These are phyloP conservation scores for Favolaschia claudopus DNA, from an alignment of 768 basidiomycete species.

Conservation along the genomic window DNA sequence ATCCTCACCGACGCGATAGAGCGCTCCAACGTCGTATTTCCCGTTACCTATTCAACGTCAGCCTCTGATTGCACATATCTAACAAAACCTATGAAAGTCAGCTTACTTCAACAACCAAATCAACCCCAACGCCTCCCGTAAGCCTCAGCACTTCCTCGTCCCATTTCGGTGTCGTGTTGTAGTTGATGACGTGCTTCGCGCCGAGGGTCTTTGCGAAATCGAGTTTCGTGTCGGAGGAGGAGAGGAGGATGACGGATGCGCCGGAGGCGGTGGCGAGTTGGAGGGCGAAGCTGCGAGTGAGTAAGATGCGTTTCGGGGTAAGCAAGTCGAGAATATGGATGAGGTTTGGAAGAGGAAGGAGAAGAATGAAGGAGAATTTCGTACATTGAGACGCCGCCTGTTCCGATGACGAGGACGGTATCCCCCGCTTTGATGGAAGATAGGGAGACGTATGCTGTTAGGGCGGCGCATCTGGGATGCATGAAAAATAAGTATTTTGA, in stretches of 20 bases:
- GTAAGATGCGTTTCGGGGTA: too few relatives aligned
- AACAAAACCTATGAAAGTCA: neutral
- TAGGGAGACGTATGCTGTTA: constrained; percentile 57
- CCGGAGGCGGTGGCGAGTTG: constrained; percentile 59
- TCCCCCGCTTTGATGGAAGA: constrained; percentile 55
- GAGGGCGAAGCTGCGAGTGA: constrained; percentile 50
- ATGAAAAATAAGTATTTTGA: too few relatives aligned
- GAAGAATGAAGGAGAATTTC: neutral
- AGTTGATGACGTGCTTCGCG: constrained; percentile 57
- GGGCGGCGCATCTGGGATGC: constrained; percentile 44
- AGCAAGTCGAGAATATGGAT: constrained; percentile 31
- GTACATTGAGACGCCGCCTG: constrained; percentile 52
- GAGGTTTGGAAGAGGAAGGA: neutral
- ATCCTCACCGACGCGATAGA: constrained; percentile 34
- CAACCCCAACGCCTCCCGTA: constrained; percentile 29
- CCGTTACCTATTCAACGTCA: constrained; percentile 48
- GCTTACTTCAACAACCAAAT: constrained; percentile 29
- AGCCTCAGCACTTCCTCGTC: constrained; percentile 53
- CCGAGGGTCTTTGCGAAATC: constrained; percentile 49
- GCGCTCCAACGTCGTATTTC: constrained; percentile 45
- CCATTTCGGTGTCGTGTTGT: constrained; percentile 57
- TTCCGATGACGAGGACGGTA: constrained; percentile 53
- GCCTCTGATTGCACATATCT: neutral
- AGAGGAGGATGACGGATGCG: constrained; percentile 58
- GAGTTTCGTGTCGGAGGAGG: constrained; percentile 58